Conservation (phyloP, 1,139 yeast genomes). For the Debaryomycetaceae sp. region DNA sequence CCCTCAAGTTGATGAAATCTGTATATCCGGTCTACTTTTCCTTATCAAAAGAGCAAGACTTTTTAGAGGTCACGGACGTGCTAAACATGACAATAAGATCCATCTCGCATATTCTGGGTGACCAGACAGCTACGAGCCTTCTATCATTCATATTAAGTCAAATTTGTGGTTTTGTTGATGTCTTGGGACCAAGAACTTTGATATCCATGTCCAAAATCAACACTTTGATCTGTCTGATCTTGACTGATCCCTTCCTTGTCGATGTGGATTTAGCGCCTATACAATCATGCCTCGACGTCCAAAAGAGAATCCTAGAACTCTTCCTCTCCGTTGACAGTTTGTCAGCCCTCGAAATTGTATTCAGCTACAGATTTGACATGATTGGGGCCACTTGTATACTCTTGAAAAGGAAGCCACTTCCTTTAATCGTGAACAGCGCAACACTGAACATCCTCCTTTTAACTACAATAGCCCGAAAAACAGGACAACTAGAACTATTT, state of each 20-base stretch:
- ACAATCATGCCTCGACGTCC: constrained; percentile 15
- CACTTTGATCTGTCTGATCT: constrained; percentile 26
- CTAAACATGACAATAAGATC: constrained; percentile 19
- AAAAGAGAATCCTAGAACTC: constrained; percentile 11
- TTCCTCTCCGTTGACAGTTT: constrained; percentile 10
- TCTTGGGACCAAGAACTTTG: constrained; percentile 16
- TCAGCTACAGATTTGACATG: constrained; percentile 32
- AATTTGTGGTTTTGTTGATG: constrained; percentile 9
- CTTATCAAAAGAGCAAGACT: constrained; percentile 10
- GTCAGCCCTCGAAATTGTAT: constrained; percentile 17
- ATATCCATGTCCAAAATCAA: constrained; percentile 28
- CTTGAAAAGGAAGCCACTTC: constrained; percentile 5
- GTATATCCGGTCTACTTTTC: constrained; percentile 21
- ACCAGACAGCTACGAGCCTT: constrained; percentile 9
- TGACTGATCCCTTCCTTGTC: constrained; percentile 24
- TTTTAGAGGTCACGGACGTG: constrained; percentile 14
- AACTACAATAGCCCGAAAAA: background rate
- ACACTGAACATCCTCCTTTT: constrained; percentile 2
- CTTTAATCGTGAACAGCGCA: background rate
- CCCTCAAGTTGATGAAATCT: constrained; percentile 17
- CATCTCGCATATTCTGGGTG: constrained; percentile 16
- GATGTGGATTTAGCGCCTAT: constrained; percentile 10
- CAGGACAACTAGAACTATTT: background rate
- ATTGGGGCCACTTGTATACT: constrained; percentile 28
- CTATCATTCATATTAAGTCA: constrained; percentile 13